These are phyloP conservation scores for Helicostylum pulchrum DNA, from an alignment of 192 early-diverging fungal species.

Conservation along the genomic window DNA sequence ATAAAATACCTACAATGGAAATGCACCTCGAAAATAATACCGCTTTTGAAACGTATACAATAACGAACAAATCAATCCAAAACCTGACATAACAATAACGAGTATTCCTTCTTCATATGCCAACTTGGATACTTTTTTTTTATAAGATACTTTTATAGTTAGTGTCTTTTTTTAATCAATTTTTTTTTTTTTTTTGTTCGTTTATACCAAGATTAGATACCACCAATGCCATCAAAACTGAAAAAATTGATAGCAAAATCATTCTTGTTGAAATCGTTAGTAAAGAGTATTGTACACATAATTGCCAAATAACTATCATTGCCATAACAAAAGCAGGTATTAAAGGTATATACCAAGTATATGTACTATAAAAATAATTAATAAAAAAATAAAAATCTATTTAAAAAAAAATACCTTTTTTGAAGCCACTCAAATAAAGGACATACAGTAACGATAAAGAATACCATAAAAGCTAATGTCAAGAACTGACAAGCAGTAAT, in stretches of 20 bases:
- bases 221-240: slow-evolving; percentile 15
- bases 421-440: not conserved
- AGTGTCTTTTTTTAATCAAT: too few species aligned
- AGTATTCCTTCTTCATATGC: too few species aligned
- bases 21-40: slow-evolving; percentile 20
- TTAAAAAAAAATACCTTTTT: not conserved
- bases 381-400: not conserved
- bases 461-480: not conserved
- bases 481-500: not conserved
- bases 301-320: slow-evolving; percentile 20
- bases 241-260: slow-evolving; percentile 18
- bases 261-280: slow-evolving; percentile 2
- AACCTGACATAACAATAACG: not conserved
- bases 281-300: slow-evolving; percentile 20
- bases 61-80: slow-evolving; percentile 13
- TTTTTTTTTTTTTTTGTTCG: too few species aligned
- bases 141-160: not conserved
- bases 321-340: slow-evolving; percentile 8
- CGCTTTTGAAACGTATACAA: slow-evolving; percentile 25
- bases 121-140: too few species aligned
- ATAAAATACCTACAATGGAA: slow-evolving; percentile 22
- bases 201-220: slow-evolving; percentile 19
- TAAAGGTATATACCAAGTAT: slow-evolving; percentile 27
- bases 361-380: not conserved
- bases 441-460: not conserved